phyloP scores from a whole-genome alignment of 306 rosid genomes.

The Rosa rugosa region DNA sequence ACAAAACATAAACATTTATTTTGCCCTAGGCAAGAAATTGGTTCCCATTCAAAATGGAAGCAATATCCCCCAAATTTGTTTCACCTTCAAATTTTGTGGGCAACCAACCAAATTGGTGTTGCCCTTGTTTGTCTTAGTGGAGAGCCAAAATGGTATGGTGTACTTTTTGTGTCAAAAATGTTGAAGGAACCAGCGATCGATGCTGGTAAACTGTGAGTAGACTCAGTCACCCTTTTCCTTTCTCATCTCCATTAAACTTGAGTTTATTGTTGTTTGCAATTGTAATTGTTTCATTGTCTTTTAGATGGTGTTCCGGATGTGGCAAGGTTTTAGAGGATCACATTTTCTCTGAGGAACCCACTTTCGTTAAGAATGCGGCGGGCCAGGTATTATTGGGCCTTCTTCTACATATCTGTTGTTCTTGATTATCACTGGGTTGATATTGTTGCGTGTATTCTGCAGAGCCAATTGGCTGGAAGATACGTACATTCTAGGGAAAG shows the following conservation, averaged over 20 bases:
- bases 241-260: background rate
- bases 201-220: slow-evolving; percentile 9
- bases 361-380: too few species aligned
- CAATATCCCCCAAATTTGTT: too few species aligned
- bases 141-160: background rate
- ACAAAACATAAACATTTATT: too few species aligned
- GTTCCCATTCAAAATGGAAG: too few species aligned
- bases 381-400: too few species aligned
- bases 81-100: background rate
- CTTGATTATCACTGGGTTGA: too few species aligned
- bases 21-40: too few species aligned
- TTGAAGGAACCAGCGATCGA: slow-evolving; percentile 1
- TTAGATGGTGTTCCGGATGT: slow-evolving; percentile 28
- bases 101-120: background rate
- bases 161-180: too few species aligned
- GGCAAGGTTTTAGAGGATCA: slow-evolving; percentile 30
- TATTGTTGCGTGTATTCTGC: too few species aligned
- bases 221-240: background rate
- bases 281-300: background rate
- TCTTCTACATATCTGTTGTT: too few species aligned
- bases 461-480: too few species aligned
- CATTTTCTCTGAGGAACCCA: slow-evolving; percentile 25
- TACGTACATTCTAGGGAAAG: too few species aligned
- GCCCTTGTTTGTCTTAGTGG: background rate
- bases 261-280: background rate